These are phyloP conservation scores for Kazachstania africana DNA, from an alignment of 805 yeast genomes.

Conservation along the genomic window DNA sequence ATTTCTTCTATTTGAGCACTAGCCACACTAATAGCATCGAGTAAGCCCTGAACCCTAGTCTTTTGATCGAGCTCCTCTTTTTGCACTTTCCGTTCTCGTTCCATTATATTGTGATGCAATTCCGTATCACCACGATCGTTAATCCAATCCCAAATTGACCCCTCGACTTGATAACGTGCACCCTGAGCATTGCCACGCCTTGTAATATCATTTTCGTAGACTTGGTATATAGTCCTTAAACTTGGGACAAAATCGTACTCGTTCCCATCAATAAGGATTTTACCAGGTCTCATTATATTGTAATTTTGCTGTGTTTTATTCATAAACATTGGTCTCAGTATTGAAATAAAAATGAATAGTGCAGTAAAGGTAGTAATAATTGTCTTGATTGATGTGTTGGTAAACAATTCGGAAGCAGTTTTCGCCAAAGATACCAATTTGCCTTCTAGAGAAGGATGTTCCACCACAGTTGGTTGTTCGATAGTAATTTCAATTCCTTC, in stretches of 20 bases:
- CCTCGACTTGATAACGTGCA: no score
- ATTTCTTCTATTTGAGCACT: conserved; percentile 18
- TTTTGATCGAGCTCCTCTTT: conserved; percentile 4
- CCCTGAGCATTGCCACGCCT: conserved; percentile 2
- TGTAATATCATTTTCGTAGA: conserved; percentile 18
- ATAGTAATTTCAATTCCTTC: neutral
- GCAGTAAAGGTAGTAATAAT: conserved; percentile 5
- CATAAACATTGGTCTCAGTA: conserved; percentile 4
- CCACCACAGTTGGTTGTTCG: neutral
- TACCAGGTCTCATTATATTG: conserved; percentile 16
- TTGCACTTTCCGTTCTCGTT: no score
- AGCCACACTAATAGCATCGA: conserved; percentile 19
- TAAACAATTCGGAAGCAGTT: conserved; percentile 6
- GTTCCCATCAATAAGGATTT: conserved; percentile 24
- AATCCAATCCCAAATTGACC: conserved; percentile 66
- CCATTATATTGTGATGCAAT: conserved; percentile 1
- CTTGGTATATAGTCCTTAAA: conserved; percentile 25
- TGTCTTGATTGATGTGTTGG: conserved; percentile 10
- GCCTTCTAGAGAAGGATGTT: neutral
- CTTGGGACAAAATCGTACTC: conserved; percentile 33
- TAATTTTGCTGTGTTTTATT: conserved; percentile 3
- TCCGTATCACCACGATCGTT: conserved; percentile 28
- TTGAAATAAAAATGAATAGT: conserved; percentile 5
- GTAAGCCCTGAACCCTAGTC: conserved; percentile 15
- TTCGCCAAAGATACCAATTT: neutral